Evolutionary conservation across 2,329 filamentous ascomycete species (phyloP).

Genomic region (Fusarium sp.): DNA sequence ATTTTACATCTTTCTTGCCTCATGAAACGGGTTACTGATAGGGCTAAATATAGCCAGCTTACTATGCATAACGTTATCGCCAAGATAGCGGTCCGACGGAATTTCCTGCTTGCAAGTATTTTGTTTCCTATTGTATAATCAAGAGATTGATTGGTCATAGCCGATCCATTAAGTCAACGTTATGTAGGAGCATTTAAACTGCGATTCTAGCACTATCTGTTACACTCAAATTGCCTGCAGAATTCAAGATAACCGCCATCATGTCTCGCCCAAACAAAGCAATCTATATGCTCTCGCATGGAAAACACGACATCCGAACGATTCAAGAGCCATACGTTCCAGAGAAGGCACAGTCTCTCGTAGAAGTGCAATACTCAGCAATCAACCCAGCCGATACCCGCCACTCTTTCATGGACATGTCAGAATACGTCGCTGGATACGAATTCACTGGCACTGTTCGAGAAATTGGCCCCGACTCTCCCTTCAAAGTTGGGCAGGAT

Average conservation of each 20-base stretch:
- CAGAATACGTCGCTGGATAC: constrained; percentile 13
- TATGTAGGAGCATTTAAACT: neutral
- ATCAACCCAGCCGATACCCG: constrained; percentile 32
- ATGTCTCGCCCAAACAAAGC: constrained; percentile 14
- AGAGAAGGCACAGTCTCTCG: neutral
- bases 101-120: neutral
- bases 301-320: neutral
- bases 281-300: neutral
- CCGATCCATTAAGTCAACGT: neutral
- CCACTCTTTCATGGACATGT: constrained; percentile 12
- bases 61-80: neutral
- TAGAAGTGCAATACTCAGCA: constrained; percentile 27
- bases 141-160: neutral
- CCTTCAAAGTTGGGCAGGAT: constrained; percentile 3
- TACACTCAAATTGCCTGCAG: rapidly evolving
- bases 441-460: constrained; percentile 15
- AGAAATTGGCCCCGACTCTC: neutral
- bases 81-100: neutral
- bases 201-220: rapidly evolving
- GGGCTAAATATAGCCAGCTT: too few relatives aligned
- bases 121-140: rapidly evolving
- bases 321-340: constrained; percentile 2
- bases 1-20: rapidly evolving
- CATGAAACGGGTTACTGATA: too few relatives aligned
- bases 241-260: rapidly evolving